Evolutionary conservation across 257 asterid genomes (phyloP).

Genomic region (Petunia axillaris): DNA sequence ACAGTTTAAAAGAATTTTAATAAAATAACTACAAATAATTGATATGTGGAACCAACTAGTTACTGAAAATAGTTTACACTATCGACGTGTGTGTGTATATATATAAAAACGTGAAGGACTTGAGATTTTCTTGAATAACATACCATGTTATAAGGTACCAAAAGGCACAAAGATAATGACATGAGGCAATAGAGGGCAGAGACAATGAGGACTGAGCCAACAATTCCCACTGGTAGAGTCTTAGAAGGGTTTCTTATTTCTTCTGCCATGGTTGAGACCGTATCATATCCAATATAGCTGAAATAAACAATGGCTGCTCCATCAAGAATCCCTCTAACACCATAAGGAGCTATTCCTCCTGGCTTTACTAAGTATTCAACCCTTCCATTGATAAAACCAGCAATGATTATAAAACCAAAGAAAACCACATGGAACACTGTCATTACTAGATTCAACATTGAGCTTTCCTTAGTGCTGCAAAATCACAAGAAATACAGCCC

Average conservation of each 20-base stretch:
- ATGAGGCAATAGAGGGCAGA: constrained; percentile 47
- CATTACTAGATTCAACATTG: constrained; percentile 45
- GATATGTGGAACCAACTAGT: background rate
- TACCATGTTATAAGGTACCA: constrained; percentile 46
- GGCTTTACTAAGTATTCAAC: constrained; percentile 37
- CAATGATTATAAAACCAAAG: constrained; percentile 45
- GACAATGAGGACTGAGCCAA: constrained; percentile 52
- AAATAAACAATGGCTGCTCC: constrained; percentile 51
- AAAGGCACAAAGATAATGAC: constrained; percentile 41
- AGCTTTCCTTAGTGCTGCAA: constrained; percentile 52
- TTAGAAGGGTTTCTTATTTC: constrained; percentile 46
- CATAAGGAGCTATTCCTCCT: constrained; percentile 45
- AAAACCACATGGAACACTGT: constrained; percentile 45
- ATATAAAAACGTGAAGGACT: background rate
- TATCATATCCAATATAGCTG: constrained; percentile 51
- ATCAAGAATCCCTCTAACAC: constrained; percentile 45
- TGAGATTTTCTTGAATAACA: background rate
- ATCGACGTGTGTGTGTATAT: background rate
- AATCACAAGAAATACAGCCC: background rate
- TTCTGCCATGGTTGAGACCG: constrained; percentile 57
- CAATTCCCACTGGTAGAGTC: constrained; percentile 44
- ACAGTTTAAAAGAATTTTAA: no score
- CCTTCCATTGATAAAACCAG: constrained; percentile 44
- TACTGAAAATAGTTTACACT: background rate
- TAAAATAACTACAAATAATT: no score